Percentiles rank a stretch among this genome's conserved stretches.
These are phyloP conservation scores for Yamadazyma laniorum DNA, from an alignment of 805 yeast species.

Conservation along the genomic window DNA sequence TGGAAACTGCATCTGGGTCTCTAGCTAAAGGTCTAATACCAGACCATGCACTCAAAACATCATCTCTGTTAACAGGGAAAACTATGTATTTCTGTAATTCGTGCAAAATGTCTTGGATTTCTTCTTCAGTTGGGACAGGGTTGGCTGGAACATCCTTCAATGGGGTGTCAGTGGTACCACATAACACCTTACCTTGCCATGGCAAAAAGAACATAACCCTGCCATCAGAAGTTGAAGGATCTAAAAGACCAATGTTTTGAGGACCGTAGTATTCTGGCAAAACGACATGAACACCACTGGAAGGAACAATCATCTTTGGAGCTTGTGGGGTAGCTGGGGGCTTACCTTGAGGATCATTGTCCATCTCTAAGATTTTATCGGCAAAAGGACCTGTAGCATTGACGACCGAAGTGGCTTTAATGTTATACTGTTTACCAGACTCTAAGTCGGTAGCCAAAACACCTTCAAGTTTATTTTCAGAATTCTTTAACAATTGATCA, in stretches of 20 bases:
- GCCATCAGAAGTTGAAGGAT: constrained; percentile 91
- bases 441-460: constrained; percentile 72
- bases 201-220: constrained; percentile 96
- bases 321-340: constrained; percentile 51
- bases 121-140: constrained; percentile 86
- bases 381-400: constrained; percentile 96
- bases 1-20: constrained; percentile 74
- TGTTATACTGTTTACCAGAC: constrained; percentile 58
- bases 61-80: constrained; percentile 84
- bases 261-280: constrained; percentile 93
- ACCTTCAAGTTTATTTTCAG: constrained; percentile 63
- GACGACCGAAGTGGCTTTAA: constrained; percentile 71
- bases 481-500: constrained; percentile 61
- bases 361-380: constrained; percentile 84
- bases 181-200: constrained; percentile 95
- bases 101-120: constrained; percentile 79
- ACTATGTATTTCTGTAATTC: constrained; percentile 89
- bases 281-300: constrained; percentile 90
- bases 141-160: constrained; percentile 63
- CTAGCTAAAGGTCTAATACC: constrained; percentile 94
- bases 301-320: constrained; percentile 88
- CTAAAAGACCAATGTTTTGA: constrained; percentile 79
- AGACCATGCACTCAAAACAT: constrained; percentile 93
- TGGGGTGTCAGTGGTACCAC: constrained; percentile 96
- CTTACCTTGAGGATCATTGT: constrained; percentile 62